Percentiles rank a stretch among this genome's conserved stretches.
Conservation (phyloP, 352 stramenopile species). For the Globisporangium viniferum region DNA sequence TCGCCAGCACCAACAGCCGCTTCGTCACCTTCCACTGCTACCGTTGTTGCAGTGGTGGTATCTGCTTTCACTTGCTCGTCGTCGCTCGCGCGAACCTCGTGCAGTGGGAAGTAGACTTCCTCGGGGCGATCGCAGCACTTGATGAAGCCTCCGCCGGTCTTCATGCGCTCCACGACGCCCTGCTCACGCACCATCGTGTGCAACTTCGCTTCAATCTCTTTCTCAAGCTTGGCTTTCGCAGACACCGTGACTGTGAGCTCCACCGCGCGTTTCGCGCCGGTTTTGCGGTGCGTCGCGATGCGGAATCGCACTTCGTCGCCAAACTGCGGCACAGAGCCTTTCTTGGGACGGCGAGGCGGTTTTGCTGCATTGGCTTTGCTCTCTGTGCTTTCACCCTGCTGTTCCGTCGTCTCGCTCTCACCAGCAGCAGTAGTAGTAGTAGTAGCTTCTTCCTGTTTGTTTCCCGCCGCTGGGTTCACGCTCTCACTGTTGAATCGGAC, state of each 20-base stretch:
- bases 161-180: conserved; percentile 59
- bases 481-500: conserved; percentile 65
- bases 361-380: conserved; percentile 2
- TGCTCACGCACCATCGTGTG: conserved; percentile 48
- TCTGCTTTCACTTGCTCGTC: conserved; percentile 1
- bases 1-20: neutral
- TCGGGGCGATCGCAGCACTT: conserved; percentile 64
- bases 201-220: conserved; percentile 69
- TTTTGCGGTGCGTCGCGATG: conserved; percentile 69
- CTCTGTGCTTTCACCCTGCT: neutral
- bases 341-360: conserved; percentile 12
- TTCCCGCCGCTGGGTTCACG: conserved; percentile 11
- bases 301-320: conserved; percentile 73
- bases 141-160: conserved; percentile 65
- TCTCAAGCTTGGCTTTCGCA: conserved; percentile 57
- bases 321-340: conserved; percentile 37
- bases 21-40: conserved; percentile 17
- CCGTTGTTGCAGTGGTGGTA: neutral
- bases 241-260: conserved; percentile 57
- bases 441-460: conserved; percentile 9
- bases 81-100: conserved; percentile 46
- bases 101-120: conserved; percentile 71
- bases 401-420: neutral
- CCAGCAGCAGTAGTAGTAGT: neutral
- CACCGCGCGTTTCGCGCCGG: conserved; percentile 57